Conservation (phyloP, 768 basidiomycete genomes). For the Pulveroboletus sp. region DNA sequence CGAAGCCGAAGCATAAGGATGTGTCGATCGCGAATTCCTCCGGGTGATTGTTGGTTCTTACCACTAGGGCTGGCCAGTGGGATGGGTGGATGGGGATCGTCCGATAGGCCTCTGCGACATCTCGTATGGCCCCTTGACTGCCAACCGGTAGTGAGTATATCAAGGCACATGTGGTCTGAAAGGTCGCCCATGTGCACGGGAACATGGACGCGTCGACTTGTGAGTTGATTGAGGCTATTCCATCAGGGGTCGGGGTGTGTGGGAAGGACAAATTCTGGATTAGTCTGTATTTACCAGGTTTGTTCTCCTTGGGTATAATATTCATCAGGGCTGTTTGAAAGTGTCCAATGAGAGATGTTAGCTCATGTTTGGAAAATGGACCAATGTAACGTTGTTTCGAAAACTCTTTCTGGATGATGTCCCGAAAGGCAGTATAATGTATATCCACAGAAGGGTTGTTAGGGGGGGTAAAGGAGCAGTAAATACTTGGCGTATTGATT, state of each 20-base stretch:
- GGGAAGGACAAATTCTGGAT: slow-evolving; percentile 1
- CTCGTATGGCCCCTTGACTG: neutral
- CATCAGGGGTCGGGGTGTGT: no score
- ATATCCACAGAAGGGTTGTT: no score
- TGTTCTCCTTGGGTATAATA: neutral
- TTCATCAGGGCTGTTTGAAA: neutral
- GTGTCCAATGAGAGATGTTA: no score
- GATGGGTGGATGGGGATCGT: neutral
- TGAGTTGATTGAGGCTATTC: neutral
- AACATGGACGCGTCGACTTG: neutral
- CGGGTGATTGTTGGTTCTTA: neutral
- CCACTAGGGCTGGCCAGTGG: neutral
- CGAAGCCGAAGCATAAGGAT: no score
- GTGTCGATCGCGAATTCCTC: neutral
- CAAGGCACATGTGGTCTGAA: neutral
- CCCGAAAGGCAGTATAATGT: no score
- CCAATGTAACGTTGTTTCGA: no score
- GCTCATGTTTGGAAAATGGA: no score
- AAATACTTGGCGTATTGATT: no score
- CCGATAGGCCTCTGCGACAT: neutral
- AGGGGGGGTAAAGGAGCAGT: no score
- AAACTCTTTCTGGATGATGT: no score
- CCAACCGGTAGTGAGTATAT: neutral
- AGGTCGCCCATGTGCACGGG: no score
- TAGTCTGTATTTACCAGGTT: neutral